A percentile compares a stretch with the other conserved stretches of the same genome.
phyloP scores from a whole-genome alignment of 2,329 filamentous ascomycete genomes.

The Alternaria infectoria region DNA sequence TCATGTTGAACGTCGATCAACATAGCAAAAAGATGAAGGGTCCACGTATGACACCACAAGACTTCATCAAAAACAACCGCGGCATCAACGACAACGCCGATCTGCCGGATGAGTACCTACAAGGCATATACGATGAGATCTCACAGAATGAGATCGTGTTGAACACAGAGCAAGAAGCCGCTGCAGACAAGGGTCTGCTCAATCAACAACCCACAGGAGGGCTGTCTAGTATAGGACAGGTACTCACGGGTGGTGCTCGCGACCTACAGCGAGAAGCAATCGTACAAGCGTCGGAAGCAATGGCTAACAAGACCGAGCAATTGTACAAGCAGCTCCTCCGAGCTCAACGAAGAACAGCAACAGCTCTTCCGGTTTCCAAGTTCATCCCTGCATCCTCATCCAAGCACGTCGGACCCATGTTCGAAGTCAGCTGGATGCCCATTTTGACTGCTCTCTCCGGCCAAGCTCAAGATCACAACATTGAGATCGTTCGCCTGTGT shows the following conservation, averaged over 20 bases:
- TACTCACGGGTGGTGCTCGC: constrained; percentile 87
- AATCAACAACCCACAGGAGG: constrained; percentile 66
- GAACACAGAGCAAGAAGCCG: constrained; percentile 87
- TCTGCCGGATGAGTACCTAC: constrained; percentile 89
- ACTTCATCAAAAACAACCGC: constrained; percentile 98
- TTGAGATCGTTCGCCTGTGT: constrained; percentile 89
- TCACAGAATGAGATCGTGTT: constrained; percentile 90
- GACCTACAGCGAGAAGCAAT: constrained; percentile 93
- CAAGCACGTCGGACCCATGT: constrained; percentile 97
- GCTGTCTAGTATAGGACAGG: constrained; percentile 83
- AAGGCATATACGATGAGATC: constrained; percentile 91
- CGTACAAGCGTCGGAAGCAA: constrained; percentile 93
- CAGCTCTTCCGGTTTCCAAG: constrained; percentile 68
- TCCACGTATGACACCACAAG: constrained; percentile 89
- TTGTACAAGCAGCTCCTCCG: constrained; percentile 93
- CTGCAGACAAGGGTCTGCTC: constrained; percentile 74
- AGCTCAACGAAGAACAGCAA: constrained; percentile 81
- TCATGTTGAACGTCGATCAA: constrained; percentile 93
- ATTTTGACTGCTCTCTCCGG: constrained; percentile 94
- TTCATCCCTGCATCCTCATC: constrained; percentile 94
- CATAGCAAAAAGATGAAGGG: constrained; percentile 86
- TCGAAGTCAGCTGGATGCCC: constrained; percentile 99
- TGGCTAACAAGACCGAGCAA: constrained; percentile 79
- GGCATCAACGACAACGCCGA: constrained; percentile 97
- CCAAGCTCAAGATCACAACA: constrained; percentile 91